Base-by-base conservation (phyloP, 352 stramenopile species). In the Pythium guiyangense region DNA sequence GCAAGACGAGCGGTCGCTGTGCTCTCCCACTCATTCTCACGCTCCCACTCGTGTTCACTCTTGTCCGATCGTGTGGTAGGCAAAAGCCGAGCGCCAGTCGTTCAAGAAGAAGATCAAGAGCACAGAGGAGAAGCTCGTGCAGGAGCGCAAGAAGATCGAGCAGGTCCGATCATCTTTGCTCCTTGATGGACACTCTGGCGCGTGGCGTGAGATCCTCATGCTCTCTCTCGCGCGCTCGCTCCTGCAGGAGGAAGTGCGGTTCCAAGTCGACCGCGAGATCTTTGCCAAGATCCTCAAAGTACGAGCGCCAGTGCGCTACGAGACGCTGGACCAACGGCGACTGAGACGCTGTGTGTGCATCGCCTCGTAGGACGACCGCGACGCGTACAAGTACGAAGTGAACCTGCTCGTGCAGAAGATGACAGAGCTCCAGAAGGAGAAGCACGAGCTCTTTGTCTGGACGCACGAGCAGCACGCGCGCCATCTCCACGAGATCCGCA, bases 231-330 rank as follows among this genome's bases (percentile, higher is more conserved):
- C n/a, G n/a, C n/a, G n/a, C n/a, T n/a, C n/a, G n/a, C n/a, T n/a
- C n/a, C 14, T 40, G 29, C 53, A 89, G 69, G 84, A 93, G 49
- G 77, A 89, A 49, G 69, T 91, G 49, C 79, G 81, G 0, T 91
- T 88, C 60, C 80, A 91, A 66, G 77, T 91, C 6, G 84, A 93
- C 50, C 79, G 83, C 27, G 84, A 91, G 61, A 91, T 93, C 52
- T 93, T 93, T 48, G 83, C 84, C 50, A 90, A 88, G 59, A 91
- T 91, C 51, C 64, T 91, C 17, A 78, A 93, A 73, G 82, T 87
- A 39, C 10, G 46, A 6, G 43, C 10, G 20, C 15, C 18, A 15
- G 34, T 39, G 14, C 14, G 9, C 9, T 12, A 39, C 34, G 9
- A 15, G 14, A 40, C 2, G 35, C 1, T 40, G 9, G 35, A 40